Evolutionary conservation across 1,284 basidiomycete species (phyloP), one percentile per base, ranked within the genome.

Genomic region (Cryptococcus sp.): DNA sequence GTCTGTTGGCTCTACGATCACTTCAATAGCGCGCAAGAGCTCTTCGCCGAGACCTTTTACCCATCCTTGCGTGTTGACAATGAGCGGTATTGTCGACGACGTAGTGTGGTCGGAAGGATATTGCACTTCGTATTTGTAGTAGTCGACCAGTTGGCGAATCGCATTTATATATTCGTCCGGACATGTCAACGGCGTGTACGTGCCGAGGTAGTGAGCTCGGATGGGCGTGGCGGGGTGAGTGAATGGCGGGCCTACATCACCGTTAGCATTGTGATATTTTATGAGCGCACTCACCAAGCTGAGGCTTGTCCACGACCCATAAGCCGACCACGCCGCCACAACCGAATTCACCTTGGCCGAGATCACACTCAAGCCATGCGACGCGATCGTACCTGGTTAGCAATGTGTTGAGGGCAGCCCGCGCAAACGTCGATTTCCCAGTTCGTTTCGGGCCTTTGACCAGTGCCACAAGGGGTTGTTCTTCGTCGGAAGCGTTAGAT

Each of bases 21-120:
- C 82, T 70, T 93, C 87, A 47, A 97, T 86, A 61, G 84, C 84
- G 2, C 75, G 74, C 11, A 87, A 83, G 3, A 99, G 79, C 65
- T 96, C 91, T 19, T 87, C 87, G 1, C 95, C 95, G 1, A 97
- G 84, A 2, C 95, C 95, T 75, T 95, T 97, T 16, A 86, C 85
- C 95, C 95, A 99, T 2, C 95, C 95, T 85, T 95, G 94, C 0
- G 91, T 97, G 75, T 99, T 99, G 55, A 98, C 85, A 10, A 98
- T 83, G 5, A 99, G 84, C 0, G 95, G 95, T 4, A 91, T 82
- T n/a, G 74, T 58, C 54, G 86, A 84, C 23, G 59, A 10, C n/a
- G 26, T 15, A 17, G 3, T 20, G 38, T 37, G 17, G n/a, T 11
- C 20, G 50, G 45, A 40, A 40, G 47, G 65, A 61, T 17, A 83